Percentiles rank a stretch among this genome's conserved stretches.
Conservation (phyloP, 495 filamentous ascomycete species). For the Aspergillus saccharolyticus region DNA sequence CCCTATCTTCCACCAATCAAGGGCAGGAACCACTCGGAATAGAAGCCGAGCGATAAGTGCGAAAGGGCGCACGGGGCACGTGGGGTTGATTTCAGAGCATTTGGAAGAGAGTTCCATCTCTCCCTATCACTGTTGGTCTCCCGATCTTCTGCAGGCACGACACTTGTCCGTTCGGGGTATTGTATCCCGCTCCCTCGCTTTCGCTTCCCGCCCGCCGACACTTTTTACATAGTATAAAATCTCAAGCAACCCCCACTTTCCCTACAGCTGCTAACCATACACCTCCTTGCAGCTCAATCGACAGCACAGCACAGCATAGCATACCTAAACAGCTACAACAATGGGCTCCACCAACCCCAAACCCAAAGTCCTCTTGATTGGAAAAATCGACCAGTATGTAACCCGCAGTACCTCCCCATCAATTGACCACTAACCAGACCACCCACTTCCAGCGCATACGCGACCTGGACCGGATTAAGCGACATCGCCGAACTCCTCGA, state of each 20-base stretch:
- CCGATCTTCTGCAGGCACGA: too few relatives aligned
- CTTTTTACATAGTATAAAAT: too few relatives aligned
- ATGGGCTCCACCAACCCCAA: slow-evolving; percentile 26
- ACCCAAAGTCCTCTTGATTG: slow-evolving; percentile 54
- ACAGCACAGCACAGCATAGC: neutral
- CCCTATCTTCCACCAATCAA: neutral
- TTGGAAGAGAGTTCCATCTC: neutral
- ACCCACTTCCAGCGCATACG: slow-evolving; percentile 29
- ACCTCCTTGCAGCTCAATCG: neutral
- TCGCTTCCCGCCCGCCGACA: too few relatives aligned
- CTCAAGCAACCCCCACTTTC: neutral
- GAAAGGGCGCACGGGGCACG: neutral
- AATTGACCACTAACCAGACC: neutral
- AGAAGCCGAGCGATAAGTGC: slow-evolving; percentile 2
- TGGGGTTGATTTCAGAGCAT: neutral
- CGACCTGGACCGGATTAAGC: slow-evolving; percentile 47
- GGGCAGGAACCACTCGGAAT: neutral
- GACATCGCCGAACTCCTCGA: slow-evolving; percentile 46
- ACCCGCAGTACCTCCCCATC: neutral
- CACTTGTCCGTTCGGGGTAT: neutral
- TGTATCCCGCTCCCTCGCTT: neutral
- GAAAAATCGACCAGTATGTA: slow-evolving; percentile 51
- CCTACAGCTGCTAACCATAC: neutral
- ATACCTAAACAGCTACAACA: neutral
- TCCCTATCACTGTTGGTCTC: neutral